phyloP scores from a whole-genome alignment of 75 land plant species.

The Cryptomeria japonica region DNA sequence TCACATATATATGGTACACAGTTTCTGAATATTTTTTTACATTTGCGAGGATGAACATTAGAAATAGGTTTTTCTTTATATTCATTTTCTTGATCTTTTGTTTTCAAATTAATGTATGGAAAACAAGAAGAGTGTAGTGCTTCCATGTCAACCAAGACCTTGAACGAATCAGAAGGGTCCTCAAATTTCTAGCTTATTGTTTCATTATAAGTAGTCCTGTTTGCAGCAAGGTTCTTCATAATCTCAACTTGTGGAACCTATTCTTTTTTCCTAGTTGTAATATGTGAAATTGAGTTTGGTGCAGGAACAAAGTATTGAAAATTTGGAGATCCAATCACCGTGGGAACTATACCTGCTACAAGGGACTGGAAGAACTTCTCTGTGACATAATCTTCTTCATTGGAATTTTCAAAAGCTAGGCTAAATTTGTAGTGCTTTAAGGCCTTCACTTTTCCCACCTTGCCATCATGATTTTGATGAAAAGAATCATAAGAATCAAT shows the following conservation, averaged over 20 bases:
- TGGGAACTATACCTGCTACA: conserved; percentile 83
- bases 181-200: conserved; percentile 40
- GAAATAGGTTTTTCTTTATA: conserved; percentile 37
- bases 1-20: too few species aligned
- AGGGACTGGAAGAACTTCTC: conserved; percentile 97
- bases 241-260: conserved; percentile 49
- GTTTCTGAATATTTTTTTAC: too few species aligned
- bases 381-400: conserved; percentile 97
- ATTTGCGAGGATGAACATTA: too few species aligned
- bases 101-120: conserved; percentile 87
- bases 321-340: conserved; percentile 94
- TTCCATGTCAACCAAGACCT: conserved; percentile 96
- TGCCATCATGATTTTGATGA: too few species aligned
- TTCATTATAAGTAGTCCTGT: conserved; percentile 73
- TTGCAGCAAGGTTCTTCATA: conserved; percentile 71
- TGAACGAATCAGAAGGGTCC: conserved; percentile 93
- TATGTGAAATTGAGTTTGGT: conserved; percentile 66
- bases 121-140: too few species aligned
- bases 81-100: conserved; percentile 62
- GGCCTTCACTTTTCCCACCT: too few species aligned
- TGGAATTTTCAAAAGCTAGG: too few species aligned
- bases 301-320: conserved; percentile 91
- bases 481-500: too few species aligned
- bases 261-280: conserved; percentile 61
- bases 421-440: too few species aligned